Evolutionary conservation across 2,329 filamentous ascomycete species (phyloP).

Genomic region (Fusarium longipes): DNA sequence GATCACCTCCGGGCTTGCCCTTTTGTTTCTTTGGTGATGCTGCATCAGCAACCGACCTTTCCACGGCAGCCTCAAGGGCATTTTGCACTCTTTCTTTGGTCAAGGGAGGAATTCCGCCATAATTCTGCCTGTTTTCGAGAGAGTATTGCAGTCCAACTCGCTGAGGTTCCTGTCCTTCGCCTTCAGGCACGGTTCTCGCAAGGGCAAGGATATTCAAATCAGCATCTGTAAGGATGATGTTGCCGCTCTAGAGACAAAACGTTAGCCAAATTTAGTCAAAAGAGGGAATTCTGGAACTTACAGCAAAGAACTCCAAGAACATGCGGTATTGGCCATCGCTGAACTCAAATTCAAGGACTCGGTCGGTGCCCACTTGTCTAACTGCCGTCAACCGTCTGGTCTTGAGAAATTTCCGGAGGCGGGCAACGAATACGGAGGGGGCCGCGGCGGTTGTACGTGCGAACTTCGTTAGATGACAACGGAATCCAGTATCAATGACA

Average conservation of each 20-base stretch:
- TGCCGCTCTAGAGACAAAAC: constrained; percentile 72
- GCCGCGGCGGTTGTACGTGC: constrained; percentile 85
- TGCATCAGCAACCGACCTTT: constrained; percentile 64
- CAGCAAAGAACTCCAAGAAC: constrained; percentile 94
- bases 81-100: constrained; percentile 77
- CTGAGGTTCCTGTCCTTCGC: constrained; percentile 85
- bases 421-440: constrained; percentile 86
- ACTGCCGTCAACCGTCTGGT: constrained; percentile 85
- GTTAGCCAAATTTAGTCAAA: constrained; percentile 9
- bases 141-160: constrained; percentile 82
- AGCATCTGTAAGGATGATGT: constrained; percentile 90
- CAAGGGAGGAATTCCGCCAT: constrained; percentile 76
- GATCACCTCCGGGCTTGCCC: constrained; percentile 77
- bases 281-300: constrained; percentile 37
- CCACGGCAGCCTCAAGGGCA: constrained; percentile 74
- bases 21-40: constrained; percentile 71
- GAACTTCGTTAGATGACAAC: constrained; percentile 93
- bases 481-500: constrained; percentile 93
- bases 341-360: constrained; percentile 92
- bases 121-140: constrained; percentile 86
- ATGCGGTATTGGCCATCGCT: constrained; percentile 89
- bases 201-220: constrained; percentile 85
- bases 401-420: constrained; percentile 88
- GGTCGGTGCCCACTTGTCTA: constrained; percentile 88
- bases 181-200: constrained; percentile 81